phyloP scores from a whole-genome alignment of 2,329 filamentous ascomycete genomes.

The Cadophora luteo-olivacea region DNA sequence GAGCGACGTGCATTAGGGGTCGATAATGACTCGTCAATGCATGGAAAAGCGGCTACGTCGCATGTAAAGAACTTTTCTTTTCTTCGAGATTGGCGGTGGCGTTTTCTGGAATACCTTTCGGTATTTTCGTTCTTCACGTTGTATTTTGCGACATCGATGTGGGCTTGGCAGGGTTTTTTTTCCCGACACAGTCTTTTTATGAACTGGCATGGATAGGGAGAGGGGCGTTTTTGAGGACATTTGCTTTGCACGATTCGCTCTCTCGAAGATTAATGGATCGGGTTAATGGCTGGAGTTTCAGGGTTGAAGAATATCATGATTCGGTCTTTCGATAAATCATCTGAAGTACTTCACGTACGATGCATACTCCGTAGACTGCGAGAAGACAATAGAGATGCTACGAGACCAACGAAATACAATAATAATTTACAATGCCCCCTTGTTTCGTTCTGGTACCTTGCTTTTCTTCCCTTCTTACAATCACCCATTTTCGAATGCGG shows the following conservation, averaged over 20 bases:
- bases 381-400: conserved; percentile 12
- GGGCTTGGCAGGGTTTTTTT: not conserved
- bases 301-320: not conserved
- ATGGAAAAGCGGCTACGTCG: conserved; percentile 4
- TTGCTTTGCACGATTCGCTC: not conserved
- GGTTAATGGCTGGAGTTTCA: not conserved
- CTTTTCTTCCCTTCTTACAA: not conserved
- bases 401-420: conserved; percentile 13
- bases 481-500: not conserved
- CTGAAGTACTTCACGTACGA: not conserved
- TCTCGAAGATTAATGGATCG: not conserved
- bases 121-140: not conserved
- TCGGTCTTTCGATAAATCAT: not conserved
- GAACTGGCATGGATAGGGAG: not conserved
- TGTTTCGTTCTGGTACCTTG: not conserved
- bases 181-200: not conserved
- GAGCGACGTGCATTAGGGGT: conserved; percentile 14
- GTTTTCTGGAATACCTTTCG: conserved; percentile 8
- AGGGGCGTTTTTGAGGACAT: not conserved
- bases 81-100: conserved; percentile 1
- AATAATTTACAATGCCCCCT: not conserved
- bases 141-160: not conserved
- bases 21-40: conserved; percentile 10
- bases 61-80: conserved; percentile 10
- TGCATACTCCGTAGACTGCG: not conserved